Percentiles rank a stretch among this genome's conserved stretches.
Conservation (phyloP, 106 monocot species). For the Iris macrosiphon region DNA sequence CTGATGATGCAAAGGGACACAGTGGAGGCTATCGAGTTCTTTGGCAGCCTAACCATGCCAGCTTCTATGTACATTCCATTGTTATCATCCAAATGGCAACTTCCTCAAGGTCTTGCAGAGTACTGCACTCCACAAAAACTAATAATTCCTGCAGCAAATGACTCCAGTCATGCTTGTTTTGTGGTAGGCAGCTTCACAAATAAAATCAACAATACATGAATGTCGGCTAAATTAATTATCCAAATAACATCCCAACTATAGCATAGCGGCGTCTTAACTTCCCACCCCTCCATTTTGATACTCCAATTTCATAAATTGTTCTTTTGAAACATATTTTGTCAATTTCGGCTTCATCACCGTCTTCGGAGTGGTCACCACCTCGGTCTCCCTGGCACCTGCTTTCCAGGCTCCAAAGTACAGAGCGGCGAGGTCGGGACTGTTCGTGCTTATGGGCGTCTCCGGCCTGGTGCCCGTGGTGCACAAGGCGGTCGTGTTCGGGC, state of each 20-base stretch:
- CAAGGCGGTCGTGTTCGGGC: slow-evolving; percentile 15
- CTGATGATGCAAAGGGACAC: neutral
- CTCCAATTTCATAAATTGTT: too few species aligned
- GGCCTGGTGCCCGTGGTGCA: slow-evolving; percentile 26
- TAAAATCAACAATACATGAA: slow-evolving; percentile 13
- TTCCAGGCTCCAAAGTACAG: slow-evolving; percentile 20
- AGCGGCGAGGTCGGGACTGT: slow-evolving; percentile 6
- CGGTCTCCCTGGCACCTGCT: slow-evolving; percentile 14
- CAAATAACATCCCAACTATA: slow-evolving; percentile 8
- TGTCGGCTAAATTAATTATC: slow-evolving; percentile 4
- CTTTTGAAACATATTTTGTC: too few species aligned
- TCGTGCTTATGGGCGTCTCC: slow-evolving; percentile 20
- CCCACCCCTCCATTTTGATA: neutral
- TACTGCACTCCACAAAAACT: neutral
- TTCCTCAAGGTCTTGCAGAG: neutral
- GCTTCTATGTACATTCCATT: neutral
- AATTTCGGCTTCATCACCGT: slow-evolving; percentile 27
- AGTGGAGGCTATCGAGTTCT: neutral
- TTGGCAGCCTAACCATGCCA: neutral
- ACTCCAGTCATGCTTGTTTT: neutral
- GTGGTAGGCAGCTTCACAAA: neutral
- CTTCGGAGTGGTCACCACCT: slow-evolving; percentile 20
- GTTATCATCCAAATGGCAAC: neutral
- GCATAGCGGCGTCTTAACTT: slow-evolving; percentile 4
- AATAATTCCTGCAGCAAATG: neutral